Evolutionary conservation across 305 asterid species (phyloP).

Genomic region (Plantago coronopus): DNA sequence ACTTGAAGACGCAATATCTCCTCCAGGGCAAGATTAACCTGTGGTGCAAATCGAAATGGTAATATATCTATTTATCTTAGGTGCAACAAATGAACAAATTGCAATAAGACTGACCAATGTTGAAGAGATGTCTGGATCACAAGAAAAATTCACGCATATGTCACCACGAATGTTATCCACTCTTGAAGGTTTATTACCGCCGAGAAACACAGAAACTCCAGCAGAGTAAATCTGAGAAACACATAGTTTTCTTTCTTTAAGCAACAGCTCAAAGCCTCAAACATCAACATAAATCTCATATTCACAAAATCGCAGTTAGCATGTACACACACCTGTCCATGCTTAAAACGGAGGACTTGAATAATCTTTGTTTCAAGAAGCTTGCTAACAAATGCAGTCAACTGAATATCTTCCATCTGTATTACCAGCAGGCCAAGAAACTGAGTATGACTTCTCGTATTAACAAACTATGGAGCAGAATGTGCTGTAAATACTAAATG

Average conservation of each 20-base stretch:
- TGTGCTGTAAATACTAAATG: slow-evolving; percentile 18
- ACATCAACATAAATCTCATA: neutral
- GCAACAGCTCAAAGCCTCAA: too few species aligned
- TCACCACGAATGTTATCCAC: slow-evolving; percentile 83
- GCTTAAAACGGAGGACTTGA: slow-evolving; percentile 89
- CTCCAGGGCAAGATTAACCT: slow-evolving; percentile 84
- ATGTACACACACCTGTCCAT: slow-evolving; percentile 67
- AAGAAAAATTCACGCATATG: slow-evolving; percentile 81
- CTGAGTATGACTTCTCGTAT: slow-evolving; percentile 8
- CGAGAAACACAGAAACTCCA: slow-evolving; percentile 90
- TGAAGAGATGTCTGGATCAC: slow-evolving; percentile 85
- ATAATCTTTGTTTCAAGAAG: slow-evolving; percentile 88
- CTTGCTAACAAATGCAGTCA: slow-evolving; percentile 84
- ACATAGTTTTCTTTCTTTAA: slow-evolving; percentile 17
- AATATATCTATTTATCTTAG: slow-evolving; percentile 31
- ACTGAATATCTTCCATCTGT: slow-evolving; percentile 88
- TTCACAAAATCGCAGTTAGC: neutral
- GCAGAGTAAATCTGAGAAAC: slow-evolving; percentile 73
- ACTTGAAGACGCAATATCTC: slow-evolving; percentile 81
- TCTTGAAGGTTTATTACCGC: slow-evolving; percentile 91
- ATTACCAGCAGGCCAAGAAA: slow-evolving; percentile 26
- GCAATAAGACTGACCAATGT: slow-evolving; percentile 52
- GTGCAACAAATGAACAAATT: slow-evolving; percentile 15
- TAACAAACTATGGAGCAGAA: slow-evolving; percentile 2
- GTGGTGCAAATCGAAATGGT: slow-evolving; percentile 23